Conservation (phyloP, 148 eudicot species). For the Drosera capensis region DNA sequence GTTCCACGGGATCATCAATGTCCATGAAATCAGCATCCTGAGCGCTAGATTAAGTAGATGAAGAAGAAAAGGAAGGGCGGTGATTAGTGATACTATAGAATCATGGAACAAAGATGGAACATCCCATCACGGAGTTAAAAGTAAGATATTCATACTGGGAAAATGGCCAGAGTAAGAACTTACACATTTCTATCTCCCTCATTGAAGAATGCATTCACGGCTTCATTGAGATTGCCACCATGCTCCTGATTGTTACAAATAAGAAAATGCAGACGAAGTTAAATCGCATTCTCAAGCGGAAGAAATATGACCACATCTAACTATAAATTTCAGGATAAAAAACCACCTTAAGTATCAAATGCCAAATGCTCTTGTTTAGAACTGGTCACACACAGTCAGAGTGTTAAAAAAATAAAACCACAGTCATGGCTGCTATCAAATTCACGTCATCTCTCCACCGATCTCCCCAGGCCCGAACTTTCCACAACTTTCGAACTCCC, state of each 20-base stretch:
- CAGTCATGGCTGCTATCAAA: too few species aligned
- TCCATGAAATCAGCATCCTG: slow-evolving; percentile 75
- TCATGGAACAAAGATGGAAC: neutral
- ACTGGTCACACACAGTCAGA: too few species aligned
- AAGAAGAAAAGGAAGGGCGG: slow-evolving; percentile 5
- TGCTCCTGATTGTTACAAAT: slow-evolving; percentile 31
- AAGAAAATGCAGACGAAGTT: slow-evolving; percentile 1
- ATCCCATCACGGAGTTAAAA: slow-evolving; percentile 3
- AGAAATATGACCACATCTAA: too few species aligned
- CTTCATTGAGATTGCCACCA: slow-evolving; percentile 76
- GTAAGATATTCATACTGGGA: neutral
- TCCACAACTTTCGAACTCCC: too few species aligned
- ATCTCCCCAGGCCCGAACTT: too few species aligned
- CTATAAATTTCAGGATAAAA: too few species aligned
- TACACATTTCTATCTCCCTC: slow-evolving; percentile 60
- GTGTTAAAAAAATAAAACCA: too few species aligned
- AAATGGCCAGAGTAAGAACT: slow-evolving; percentile 7
- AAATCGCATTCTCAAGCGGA: neutral
- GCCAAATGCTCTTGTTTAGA: too few species aligned
- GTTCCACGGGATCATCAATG: slow-evolving; percentile 49
- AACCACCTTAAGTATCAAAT: too few species aligned
- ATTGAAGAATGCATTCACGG: slow-evolving; percentile 70
- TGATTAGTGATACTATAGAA: neutral
- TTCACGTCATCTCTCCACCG: too few species aligned
- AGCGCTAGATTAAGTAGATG: slow-evolving; percentile 23